Conservation (phyloP, 2,329 filamentous ascomycete genomes). For the Chalaropsis thielavioides region DNA sequence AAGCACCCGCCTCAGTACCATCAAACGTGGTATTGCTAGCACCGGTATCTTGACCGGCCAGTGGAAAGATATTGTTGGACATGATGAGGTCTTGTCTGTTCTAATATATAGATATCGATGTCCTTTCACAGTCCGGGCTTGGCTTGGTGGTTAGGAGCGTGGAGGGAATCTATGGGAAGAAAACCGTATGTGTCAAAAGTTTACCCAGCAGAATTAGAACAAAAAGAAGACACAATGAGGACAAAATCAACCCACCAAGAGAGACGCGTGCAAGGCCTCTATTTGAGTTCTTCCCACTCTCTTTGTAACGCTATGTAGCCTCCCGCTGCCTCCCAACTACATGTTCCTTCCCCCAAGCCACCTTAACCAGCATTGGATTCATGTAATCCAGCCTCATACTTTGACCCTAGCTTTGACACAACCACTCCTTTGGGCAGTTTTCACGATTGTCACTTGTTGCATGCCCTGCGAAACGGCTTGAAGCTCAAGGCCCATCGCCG, state of each 20-base stretch:
- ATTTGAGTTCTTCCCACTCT: not conserved
- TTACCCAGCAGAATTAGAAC: not conserved
- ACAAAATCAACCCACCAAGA: not conserved
- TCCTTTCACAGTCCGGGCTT: not conserved
- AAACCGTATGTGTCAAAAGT: not conserved
- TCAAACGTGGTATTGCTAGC: constrained; percentile 25
- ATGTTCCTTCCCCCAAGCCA: not conserved
- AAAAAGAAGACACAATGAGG: not conserved
- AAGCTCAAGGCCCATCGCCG: not conserved
- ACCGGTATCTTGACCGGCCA: constrained; percentile 25
- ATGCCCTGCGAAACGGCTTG: not conserved
- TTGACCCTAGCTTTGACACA: not conserved
- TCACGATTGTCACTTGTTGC: not conserved
- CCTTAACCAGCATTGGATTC: not conserved
- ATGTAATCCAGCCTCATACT: not conserved
- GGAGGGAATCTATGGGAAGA: not conserved
- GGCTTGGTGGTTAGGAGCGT: not conserved
- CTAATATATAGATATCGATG: not conserved
- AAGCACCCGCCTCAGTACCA: constrained; percentile 48
- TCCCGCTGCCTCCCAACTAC: not conserved
- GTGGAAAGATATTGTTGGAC: constrained; percentile 29
- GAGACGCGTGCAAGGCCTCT: not conserved
- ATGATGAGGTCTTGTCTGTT: constrained; percentile 18
- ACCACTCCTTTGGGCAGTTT: not conserved
- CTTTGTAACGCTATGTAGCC: not conserved